Evolutionary conservation across 1,284 basidiomycete species (phyloP), one percentile per base, ranked within the genome.

Genomic region (Ustilago hordei): DNA sequence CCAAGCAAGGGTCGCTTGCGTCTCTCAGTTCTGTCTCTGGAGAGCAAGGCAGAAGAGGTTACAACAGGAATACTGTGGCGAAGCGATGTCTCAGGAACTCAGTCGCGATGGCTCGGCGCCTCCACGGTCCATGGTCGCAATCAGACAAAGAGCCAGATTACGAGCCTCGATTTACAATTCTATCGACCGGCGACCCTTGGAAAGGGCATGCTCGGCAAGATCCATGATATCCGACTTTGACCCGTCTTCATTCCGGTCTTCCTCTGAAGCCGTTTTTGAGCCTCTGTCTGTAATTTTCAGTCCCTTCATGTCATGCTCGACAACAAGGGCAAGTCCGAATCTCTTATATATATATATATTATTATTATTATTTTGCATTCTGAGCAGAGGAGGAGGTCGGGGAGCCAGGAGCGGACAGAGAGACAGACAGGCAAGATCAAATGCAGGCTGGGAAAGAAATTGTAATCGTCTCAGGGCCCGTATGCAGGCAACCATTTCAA

Each of bases 51-150:
- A 39, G 28, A 9, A 50, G 41, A 35, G 54, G 32, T 41, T 39
- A 43, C 53, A 43, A 41, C 43, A 57, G 57, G 43, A 48, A 35
- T 31, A 43, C 43, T 43, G 43, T 47, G 4, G 23, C 8, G 41
- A 23, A 39, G 28, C 5, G n/a, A 34, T 32, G 2, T 28, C 23
- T 28, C 23, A 28, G 23, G 23, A 28, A 28, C 23, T 28, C n/a
- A 48, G 31, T 50, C 45, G 58, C 17, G 12, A 38, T 39, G 4
- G 59, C 36, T 23, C 31, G 31, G 48, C 48, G 3, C 48, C 48
- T 13, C 9, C 9, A 50, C 48, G 65, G 65, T 62, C 65, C 38
- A 54, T 62, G 23, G 50, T 68, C 65, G 60, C 60, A 69, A 69
- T 28, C 23, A 28, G 50, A 48, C 19, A 15, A 35, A 53, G 13